Conservation (phyloP, 768 basidiomycete genomes). For the Boletus rubropictus region DNA sequence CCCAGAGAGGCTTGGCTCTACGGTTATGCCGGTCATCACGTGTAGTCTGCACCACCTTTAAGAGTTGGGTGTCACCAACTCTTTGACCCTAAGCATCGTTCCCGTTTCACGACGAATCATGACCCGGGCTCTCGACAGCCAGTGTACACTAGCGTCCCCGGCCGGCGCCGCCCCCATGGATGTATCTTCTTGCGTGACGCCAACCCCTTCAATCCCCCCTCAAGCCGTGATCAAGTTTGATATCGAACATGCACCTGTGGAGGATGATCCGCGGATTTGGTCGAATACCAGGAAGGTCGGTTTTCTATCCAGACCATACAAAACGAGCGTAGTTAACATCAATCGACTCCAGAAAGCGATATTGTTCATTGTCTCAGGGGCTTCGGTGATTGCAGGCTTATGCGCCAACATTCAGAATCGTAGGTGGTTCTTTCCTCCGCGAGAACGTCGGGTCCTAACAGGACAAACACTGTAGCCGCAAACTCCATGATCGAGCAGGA, state of each 20-base stretch:
- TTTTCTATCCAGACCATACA: not conserved
- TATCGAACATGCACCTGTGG: slow-evolving; percentile 40
- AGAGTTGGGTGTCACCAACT: not conserved
- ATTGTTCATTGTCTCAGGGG: slow-evolving; percentile 23
- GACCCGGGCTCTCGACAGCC: slow-evolving; percentile 3
- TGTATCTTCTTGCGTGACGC: not conserved
- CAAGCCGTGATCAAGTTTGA: slow-evolving; percentile 19
- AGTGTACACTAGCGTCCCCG: not conserved
- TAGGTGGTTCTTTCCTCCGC: slow-evolving; percentile 4
- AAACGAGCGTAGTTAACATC: not conserved
- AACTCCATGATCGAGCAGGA: slow-evolving; percentile 59
- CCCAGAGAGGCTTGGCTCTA: too few relatives aligned
- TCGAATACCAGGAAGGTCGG: slow-evolving; percentile 50
- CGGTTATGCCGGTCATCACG: not conserved
- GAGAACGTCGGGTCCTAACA: not conserved
- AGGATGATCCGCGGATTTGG: slow-evolving; percentile 62
- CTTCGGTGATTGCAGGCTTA: slow-evolving; percentile 28
- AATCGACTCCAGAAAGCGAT: slow-evolving; percentile 12
- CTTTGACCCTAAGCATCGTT: not conserved
- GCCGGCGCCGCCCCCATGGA: not conserved
- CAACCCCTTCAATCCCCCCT: not conserved
- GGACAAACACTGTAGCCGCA: slow-evolving; percentile 45
- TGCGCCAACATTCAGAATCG: slow-evolving; percentile 29
- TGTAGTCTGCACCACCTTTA: not conserved
- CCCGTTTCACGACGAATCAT: not conserved